Conservation (phyloP, 2,329 filamentous ascomycete genomes). For the Pseudogymnoascus sp. region DNA sequence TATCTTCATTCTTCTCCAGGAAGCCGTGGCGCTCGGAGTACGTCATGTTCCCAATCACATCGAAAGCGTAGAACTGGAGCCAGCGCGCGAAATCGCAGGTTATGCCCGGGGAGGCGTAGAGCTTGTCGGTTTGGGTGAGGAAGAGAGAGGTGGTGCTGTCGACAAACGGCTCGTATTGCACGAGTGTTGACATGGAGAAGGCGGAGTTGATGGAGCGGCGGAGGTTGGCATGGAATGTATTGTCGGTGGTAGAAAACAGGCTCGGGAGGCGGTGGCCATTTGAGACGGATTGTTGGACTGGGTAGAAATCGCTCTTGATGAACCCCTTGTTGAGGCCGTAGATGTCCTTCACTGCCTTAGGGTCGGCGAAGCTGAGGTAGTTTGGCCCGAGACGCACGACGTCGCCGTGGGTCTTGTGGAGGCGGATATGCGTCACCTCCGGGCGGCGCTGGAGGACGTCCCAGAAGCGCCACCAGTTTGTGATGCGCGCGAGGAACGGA, state of each 20-base stretch:
- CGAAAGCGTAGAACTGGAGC: constrained; percentile 76
- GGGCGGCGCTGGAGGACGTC: constrained; percentile 57
- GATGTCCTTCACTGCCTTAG: constrained; percentile 63
- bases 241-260: constrained; percentile 68
- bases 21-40: constrained; percentile 71
- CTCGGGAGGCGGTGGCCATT: constrained; percentile 60
- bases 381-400: constrained; percentile 71
- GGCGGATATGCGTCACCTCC: constrained; percentile 56
- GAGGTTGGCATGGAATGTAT: constrained; percentile 66
- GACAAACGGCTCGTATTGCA: constrained; percentile 73
- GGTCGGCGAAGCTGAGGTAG: constrained; percentile 62
- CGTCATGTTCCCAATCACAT: constrained; percentile 70
- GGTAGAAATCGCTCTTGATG: constrained; percentile 72
- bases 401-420: constrained; percentile 65
- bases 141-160: constrained; percentile 67
- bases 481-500: constrained; percentile 56
- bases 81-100: constrained; percentile 59
- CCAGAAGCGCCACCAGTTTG: constrained; percentile 66
- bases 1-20: constrained; percentile 63
- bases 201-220: constrained; percentile 67
- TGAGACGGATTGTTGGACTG: constrained; percentile 65
- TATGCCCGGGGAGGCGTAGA: constrained; percentile 36
- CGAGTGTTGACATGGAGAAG: constrained; percentile 68
- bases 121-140: constrained; percentile 49
- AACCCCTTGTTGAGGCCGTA: constrained; percentile 80